Evolutionary conservation across 495 filamentous ascomycete species (phyloP).

Genomic region (Aspergillus affinis): DNA sequence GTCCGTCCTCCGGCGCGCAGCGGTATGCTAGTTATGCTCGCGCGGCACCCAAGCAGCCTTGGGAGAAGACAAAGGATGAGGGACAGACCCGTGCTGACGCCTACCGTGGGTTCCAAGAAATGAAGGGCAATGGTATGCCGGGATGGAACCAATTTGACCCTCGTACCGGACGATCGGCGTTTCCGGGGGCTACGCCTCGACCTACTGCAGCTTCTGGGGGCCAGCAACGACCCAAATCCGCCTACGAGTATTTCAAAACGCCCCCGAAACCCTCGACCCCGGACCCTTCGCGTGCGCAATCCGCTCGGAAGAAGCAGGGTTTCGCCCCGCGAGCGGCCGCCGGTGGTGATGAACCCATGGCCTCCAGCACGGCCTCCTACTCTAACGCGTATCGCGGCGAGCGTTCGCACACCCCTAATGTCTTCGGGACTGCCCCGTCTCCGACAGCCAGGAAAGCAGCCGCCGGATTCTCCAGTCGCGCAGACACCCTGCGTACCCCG

Average conservation of each 20-base stretch:
- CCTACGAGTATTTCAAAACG: conserved; percentile 46
- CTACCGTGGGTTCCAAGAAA: conserved; percentile 69
- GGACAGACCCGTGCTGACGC: conserved; percentile 56
- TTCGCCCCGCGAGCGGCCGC: conserved; percentile 53
- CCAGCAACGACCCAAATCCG: conserved; percentile 37
- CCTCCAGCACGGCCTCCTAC: conserved; percentile 52
- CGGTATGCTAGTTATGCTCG: conserved; percentile 55
- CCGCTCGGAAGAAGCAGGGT: conserved; percentile 49
- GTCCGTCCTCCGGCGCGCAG: conserved; percentile 52
- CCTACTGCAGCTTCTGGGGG: conserved; percentile 36
- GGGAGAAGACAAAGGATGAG: conserved; percentile 48
- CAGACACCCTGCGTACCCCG: conserved; percentile 27
- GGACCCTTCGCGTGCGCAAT: conserved; percentile 38
- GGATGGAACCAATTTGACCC: conserved; percentile 46
- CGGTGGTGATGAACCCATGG: conserved; percentile 58
- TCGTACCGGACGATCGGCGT: conserved; percentile 31
- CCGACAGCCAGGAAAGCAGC: conserved; percentile 45
- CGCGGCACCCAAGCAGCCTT: conserved; percentile 38
- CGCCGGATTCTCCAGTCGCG: conserved; percentile 16
- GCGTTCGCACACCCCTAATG: conserved; percentile 32
- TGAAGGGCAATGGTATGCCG: conserved; percentile 47
- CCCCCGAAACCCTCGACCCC: conserved; percentile 27
- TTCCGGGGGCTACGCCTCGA: conserved; percentile 26
- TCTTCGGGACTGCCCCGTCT: conserved; percentile 35
- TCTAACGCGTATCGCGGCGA: conserved; percentile 41